A percentile compares a stretch with the other conserved stretches of the same genome.
These are phyloP conservation scores for Taiozyma sp. DNA, from an alignment of 1,139 yeast species.

Conservation along the genomic window DNA sequence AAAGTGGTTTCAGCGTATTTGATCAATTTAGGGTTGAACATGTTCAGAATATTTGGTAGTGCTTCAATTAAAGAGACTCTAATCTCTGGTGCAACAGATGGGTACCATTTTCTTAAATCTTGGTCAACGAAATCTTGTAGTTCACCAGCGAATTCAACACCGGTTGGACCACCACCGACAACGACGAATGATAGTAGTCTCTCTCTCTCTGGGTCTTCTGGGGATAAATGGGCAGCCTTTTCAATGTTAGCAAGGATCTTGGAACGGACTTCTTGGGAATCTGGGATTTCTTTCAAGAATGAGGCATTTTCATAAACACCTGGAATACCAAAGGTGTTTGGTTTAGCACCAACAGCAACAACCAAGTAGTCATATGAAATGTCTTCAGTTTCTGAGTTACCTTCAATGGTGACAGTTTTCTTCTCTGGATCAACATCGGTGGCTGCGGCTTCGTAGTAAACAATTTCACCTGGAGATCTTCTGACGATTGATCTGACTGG, in stretches of 20 bases:
- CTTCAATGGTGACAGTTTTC: constrained; percentile 53
- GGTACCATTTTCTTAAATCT: constrained; percentile 83
- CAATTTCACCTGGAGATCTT: constrained; percentile 73
- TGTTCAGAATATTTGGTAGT: constrained; percentile 80
- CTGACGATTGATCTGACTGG: constrained; percentile 77
- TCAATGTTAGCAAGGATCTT: constrained; percentile 70
- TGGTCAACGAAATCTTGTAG: constrained; percentile 91
- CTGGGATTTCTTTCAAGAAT: constrained; percentile 82
- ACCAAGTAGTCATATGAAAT: constrained; percentile 65
- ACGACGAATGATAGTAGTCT: constrained; percentile 71
- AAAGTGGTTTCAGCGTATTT: constrained; percentile 83
- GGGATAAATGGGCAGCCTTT: constrained; percentile 67
- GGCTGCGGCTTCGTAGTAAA: constrained; percentile 90
- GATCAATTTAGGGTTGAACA: constrained; percentile 80
- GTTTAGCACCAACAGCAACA: constrained; percentile 82
- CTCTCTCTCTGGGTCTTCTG: constrained; percentile 71
- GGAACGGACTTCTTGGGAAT: constrained; percentile 71
- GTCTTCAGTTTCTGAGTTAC: constrained; percentile 34
- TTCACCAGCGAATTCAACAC: constrained; percentile 88
- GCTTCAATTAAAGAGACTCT: constrained; percentile 87
- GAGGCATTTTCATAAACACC: constrained; percentile 77
- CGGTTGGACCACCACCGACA: constrained; percentile 93
- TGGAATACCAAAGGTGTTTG: constrained; percentile 76
- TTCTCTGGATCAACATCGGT: constrained; percentile 71
- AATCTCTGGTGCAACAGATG: constrained; percentile 77